Percentiles rank a stretch among this genome's conserved stretches.
Evolutionary conservation across 345 rosid species (phyloP).

Genomic region (Rubroshorea leprosula): DNA sequence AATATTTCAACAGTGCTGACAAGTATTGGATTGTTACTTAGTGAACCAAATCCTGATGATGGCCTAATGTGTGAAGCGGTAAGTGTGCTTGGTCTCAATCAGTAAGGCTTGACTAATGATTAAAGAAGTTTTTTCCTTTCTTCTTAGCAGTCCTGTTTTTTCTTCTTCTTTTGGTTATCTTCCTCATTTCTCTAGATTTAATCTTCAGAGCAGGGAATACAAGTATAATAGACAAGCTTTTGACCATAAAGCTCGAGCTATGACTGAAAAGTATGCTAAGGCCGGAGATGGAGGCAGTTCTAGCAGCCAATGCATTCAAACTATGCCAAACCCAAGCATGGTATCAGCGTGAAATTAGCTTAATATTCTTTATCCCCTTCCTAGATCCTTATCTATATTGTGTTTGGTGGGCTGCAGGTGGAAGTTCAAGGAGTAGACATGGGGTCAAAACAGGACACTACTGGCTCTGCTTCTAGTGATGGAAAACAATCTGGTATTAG

Average conservation of each 20-base stretch:
- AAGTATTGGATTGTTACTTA: slow-evolving; percentile 60
- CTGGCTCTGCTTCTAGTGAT: slow-evolving; percentile 20
- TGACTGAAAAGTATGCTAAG: slow-evolving; percentile 66
- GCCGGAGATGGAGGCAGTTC: slow-evolving; percentile 29
- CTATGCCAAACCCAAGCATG: slow-evolving; percentile 15
- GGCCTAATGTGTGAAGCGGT: slow-evolving; percentile 82
- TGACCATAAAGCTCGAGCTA: slow-evolving; percentile 56
- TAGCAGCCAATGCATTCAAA: slow-evolving; percentile 23
- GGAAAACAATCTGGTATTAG: slow-evolving; percentile 23
- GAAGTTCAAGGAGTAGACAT: slow-evolving; percentile 20
- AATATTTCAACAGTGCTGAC: slow-evolving; percentile 72
- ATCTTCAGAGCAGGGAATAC: slow-evolving; percentile 68
- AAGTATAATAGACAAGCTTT: slow-evolving; percentile 73
- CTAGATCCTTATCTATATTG: neutral
- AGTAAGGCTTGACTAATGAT: neutral
- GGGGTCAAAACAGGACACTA: slow-evolving; percentile 21
- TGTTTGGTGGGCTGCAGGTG: slow-evolving; percentile 28
- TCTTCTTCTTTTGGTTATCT: neutral
- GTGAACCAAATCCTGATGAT: slow-evolving; percentile 85
- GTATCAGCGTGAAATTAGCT: slow-evolving; percentile 13
- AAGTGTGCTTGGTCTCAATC: slow-evolving; percentile 25
- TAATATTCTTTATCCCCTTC: neutral
- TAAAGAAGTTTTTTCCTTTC: neutral
- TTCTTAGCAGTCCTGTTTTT: neutral
- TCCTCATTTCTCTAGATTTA: slow-evolving; percentile 10